A percentile compares a stretch with the other conserved stretches of the same genome.
Conservation (phyloP, 305 asterid genomes). For the Solanum hybrid region DNA sequence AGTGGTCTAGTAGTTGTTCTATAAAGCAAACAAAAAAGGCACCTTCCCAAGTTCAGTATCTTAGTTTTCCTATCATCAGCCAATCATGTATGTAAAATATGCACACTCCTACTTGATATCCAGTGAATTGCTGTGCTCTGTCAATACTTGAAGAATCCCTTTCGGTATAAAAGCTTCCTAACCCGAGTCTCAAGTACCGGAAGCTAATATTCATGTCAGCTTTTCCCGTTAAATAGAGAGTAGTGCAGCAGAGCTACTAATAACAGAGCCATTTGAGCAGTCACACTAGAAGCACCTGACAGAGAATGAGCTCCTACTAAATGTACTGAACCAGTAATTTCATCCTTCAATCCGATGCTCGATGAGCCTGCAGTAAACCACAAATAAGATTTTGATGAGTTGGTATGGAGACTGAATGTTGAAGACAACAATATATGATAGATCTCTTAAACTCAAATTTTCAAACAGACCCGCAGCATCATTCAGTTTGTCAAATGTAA, state of each 20-base stretch:
- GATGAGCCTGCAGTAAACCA: constrained; percentile 66
- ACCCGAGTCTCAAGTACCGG: background rate
- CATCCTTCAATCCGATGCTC: constrained; percentile 85
- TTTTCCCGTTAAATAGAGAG: constrained; percentile 15
- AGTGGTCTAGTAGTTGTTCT: background rate
- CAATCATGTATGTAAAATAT: constrained; percentile 2
- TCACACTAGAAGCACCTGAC: constrained; percentile 27
- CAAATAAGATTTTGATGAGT: background rate
- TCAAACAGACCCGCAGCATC: background rate
- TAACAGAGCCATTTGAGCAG: constrained; percentile 18
- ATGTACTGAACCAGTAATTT: constrained; percentile 92
- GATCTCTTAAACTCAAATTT: constrained; percentile 1
- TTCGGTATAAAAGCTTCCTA: background rate
- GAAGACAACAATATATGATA: background rate
- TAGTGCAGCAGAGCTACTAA: constrained; percentile 36
- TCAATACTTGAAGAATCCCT: background rate
- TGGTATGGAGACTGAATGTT: background rate
- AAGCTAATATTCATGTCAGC: constrained; percentile 3
- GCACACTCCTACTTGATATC: constrained; percentile 2
- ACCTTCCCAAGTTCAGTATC: background rate
- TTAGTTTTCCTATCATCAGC: constrained; percentile 5
- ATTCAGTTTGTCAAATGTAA: background rate
- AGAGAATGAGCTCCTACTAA: constrained; percentile 91
- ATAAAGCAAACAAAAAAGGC: background rate
- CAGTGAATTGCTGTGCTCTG: background rate